Percentiles rank a stretch among this genome's conserved stretches.
phyloP scores from a whole-genome alignment of 2,329 filamentous ascomycete species.

The Acrocalymma vagum region DNA sequence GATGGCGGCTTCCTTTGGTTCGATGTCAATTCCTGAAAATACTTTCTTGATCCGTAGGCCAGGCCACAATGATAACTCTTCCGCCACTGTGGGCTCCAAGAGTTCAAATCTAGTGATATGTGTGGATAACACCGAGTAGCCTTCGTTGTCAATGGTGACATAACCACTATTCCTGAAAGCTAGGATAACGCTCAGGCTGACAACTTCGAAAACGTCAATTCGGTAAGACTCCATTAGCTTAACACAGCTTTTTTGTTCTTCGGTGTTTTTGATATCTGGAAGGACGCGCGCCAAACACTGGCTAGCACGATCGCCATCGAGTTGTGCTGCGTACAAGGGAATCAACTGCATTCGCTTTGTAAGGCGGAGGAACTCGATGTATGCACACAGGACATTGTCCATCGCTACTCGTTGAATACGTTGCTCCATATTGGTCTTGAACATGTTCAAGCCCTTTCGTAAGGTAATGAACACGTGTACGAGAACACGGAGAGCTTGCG shows the following conservation, averaged over 20 bases:
- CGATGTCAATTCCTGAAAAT: conserved; percentile 67
- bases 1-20: conserved; percentile 72
- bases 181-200: conserved; percentile 71
- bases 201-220: conserved; percentile 76
- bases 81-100: conserved; percentile 57
- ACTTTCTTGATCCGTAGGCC: conserved; percentile 73
- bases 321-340: conserved; percentile 85
- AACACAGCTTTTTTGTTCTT: conserved; percentile 73
- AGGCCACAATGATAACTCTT: conserved; percentile 55
- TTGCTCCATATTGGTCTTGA: conserved; percentile 23
- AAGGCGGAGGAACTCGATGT: conserved; percentile 80
- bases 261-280: conserved; percentile 72
- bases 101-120: conserved; percentile 51
- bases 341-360: conserved; percentile 79
- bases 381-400: conserved; percentile 81
- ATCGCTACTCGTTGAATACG: conserved; percentile 54
- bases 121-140: conserved; percentile 28
- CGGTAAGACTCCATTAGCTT: conserved; percentile 77
- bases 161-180: conserved; percentile 36
- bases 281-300: conserved; percentile 79
- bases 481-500: conserved; percentile 54
- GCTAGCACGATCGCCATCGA: conserved; percentile 71
- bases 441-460: conserved; percentile 52
- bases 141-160: conserved; percentile 29
- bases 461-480: conserved; percentile 71